Evolutionary conservation across 225 moss, liverwort and hornwort species (phyloP).

Genomic region (Pseudoscleropodium purum): DNA sequence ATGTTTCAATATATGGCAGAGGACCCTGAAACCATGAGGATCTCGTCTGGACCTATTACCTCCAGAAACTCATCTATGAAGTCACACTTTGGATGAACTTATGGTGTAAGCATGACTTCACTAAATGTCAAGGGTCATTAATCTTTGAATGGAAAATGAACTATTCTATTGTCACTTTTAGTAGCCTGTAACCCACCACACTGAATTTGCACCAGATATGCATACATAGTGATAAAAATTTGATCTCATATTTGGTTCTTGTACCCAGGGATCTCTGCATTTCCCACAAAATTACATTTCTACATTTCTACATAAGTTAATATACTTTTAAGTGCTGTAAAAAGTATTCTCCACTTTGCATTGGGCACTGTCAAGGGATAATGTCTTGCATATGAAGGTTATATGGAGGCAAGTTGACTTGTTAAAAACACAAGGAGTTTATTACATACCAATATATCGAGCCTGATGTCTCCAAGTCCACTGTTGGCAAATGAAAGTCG

Average conservation of each 20-base stretch:
- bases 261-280: neutral
- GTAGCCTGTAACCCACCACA: neutral
- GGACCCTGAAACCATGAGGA: neutral
- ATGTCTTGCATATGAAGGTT: neutral
- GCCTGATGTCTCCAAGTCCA: constrained; percentile 53
- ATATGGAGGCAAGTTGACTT: neutral
- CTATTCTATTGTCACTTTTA: neutral
- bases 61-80: neutral
- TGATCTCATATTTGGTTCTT: neutral
- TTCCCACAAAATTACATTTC: neutral
- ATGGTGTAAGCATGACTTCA: neutral
- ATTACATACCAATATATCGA: constrained; percentile 29
- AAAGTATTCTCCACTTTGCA: neutral
- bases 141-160: neutral
- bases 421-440: neutral
- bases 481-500: constrained; percentile 52
- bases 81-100: neutral
- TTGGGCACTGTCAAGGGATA: neutral
- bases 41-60: neutral
- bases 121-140: neutral
- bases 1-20: neutral
- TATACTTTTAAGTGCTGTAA: neutral
- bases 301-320: neutral
- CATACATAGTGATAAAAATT: neutral
- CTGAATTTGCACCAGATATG: neutral